Evolutionary conservation across 1,139 yeast species (phyloP), one percentile per base, ranked within the genome.

Genomic region (Hemisphaericaspora subhashii): DNA sequence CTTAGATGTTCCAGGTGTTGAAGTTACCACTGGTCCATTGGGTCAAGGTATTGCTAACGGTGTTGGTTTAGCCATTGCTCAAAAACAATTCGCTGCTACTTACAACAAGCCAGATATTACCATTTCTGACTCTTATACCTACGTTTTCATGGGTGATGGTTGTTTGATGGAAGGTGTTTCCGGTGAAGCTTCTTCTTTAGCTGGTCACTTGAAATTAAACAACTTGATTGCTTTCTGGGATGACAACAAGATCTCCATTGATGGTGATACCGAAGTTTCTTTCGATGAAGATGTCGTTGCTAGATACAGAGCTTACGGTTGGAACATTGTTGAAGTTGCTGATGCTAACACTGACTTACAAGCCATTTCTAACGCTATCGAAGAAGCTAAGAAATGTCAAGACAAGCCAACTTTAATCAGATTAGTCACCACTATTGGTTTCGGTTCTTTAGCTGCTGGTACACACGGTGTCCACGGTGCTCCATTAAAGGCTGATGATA

Each of bases 131-230:
- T 79, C 81, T 64, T 79, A 74, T 77, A 82, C 89, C 51, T 92
- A 83, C 68, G 66, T 73, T 51, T 83, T 94, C 75, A 72, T 88
- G 49, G 99, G 99, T 72, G 99, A 92, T 59, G 99, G 98, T 55
- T 94, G 98, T 75, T 77, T 92, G 77, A 86, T 85, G 92, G 99
- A 92, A 76, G 99, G 99, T 79, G 89, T 92, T 49, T 80, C 97
- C 44, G 79, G 94, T 45, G 99, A 92, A 75, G 95, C 98, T 40
- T 78, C 79, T 55, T 92, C 98, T 32, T 72, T 90, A 49, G 99
- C 98, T 51, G 99, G 98, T 59, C 98, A 92, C 73, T 77, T 92
- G 68, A 79, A 89, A 74, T 83, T 92, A 66, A 89, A 89, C 66
- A 90, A 90, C 77, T 80, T 92, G 72, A 88, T 92, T 67, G 89